phyloP scores from a whole-genome alignment of 768 basidiomycete species.

The Clathrus columnatus region DNA sequence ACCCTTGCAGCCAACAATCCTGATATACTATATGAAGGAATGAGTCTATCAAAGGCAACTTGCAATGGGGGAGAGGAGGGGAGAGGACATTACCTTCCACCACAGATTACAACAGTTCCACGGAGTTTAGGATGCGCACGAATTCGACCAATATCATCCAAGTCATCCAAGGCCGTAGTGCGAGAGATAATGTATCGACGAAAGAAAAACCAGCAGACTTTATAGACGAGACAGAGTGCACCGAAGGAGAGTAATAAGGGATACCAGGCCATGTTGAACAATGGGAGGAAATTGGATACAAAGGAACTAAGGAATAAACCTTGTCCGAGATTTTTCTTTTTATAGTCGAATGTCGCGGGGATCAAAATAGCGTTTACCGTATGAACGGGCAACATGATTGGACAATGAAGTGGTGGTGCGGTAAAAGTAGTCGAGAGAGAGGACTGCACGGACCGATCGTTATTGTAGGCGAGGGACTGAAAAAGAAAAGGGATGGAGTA shows the following conservation, averaged over 20 bases:
- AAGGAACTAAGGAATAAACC: background rate
- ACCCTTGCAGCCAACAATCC: conserved; percentile 22
- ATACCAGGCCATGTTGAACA: background rate
- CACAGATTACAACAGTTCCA: conserved; percentile 5
- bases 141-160: background rate
- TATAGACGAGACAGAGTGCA: background rate
- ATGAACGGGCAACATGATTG: background rate
- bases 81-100: background rate
- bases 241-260: background rate
- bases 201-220: background rate
- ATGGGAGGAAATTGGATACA: no score
- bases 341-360: background rate
- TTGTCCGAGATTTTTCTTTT: background rate
- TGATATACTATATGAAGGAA: conserved; percentile 16
- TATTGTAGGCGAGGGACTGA: no score
- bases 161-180: background rate
- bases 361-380: background rate
- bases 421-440: background rate
- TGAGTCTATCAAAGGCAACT: background rate
- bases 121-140: background rate
- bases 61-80: background rate
- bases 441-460: background rate
- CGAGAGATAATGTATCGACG: background rate
- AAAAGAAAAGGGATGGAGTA: no score
- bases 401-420: background rate